Evolutionary conservation across 1,139 yeast genomes (phyloP).

Genomic region (Geotrichum candidum): DNA sequence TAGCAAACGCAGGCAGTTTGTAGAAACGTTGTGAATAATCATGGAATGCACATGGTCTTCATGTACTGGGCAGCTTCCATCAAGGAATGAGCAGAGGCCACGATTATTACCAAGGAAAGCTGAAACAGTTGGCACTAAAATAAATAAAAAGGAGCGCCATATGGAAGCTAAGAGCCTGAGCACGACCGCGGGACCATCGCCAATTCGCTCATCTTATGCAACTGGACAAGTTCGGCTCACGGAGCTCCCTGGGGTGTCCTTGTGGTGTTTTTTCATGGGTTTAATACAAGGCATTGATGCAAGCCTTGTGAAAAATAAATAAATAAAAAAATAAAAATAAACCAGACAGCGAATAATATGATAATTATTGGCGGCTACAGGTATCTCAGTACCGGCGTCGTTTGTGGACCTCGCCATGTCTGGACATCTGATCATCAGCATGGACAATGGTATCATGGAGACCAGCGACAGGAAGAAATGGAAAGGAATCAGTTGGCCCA

Average conservation of each 20-base stretch:
- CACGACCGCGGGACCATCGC: neutral
- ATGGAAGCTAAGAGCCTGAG: neutral
- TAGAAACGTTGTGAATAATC: too few relatives aligned
- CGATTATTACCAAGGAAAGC: neutral
- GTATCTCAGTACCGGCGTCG: constrained; percentile 3
- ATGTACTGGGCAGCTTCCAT: neutral
- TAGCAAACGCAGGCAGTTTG: too few relatives aligned
- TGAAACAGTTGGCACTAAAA: neutral
- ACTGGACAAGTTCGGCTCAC: neutral
- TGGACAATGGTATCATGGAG: neutral
- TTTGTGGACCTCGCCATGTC: neutral
- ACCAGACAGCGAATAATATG: neutral
- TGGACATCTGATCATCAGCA: neutral
- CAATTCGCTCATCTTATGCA: neutral
- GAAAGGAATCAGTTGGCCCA: neutral
- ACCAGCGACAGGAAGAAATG: neutral
- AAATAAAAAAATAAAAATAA: too few relatives aligned
- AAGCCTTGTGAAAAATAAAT: neutral
- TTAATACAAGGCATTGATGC: neutral
- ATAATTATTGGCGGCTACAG: neutral
- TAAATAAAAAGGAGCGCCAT: neutral
- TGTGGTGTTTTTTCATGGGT: neutral
- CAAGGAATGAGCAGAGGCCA: neutral
- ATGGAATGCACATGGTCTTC: too few relatives aligned
- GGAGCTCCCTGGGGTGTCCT: neutral